Evolutionary conservation across 805 yeast genomes (phyloP).

Genomic region (Blastobotrys terrestris): DNA sequence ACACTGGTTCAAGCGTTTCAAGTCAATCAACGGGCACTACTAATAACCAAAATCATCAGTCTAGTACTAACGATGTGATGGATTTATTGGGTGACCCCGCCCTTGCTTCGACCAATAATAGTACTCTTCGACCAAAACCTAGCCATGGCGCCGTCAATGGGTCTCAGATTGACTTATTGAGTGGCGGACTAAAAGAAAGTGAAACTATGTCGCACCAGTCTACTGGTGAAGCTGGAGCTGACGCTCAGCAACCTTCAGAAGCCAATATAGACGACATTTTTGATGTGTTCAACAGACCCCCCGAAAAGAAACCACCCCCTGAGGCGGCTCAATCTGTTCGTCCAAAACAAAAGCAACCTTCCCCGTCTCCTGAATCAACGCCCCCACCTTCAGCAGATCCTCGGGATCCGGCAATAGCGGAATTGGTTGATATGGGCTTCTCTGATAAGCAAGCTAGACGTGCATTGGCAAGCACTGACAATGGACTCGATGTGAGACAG

Average conservation of each 20-base stretch:
- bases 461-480: constrained; percentile 48
- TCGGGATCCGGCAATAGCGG: constrained; percentile 45
- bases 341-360: background rate
- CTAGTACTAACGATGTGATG: background rate
- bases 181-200: constrained; percentile 14
- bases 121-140: background rate
- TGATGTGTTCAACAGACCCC: constrained; percentile 21
- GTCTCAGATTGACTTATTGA: background rate
- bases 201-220: constrained; percentile 4
- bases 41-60: background rate
- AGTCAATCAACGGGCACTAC: background rate
- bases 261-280: constrained; percentile 20
- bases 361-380: background rate
- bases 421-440: constrained; percentile 76
- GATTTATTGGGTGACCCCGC: background rate
- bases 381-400: constrained; percentile 12
- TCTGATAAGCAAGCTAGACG: constrained; percentile 49
- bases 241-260: constrained; percentile 2
- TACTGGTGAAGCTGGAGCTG: background rate
- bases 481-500: constrained; percentile 52
- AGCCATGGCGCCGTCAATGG: background rate
- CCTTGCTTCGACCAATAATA: background rate
- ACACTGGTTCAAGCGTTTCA: constrained; percentile 2
- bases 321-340: background rate
- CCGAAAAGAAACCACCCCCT: constrained; percentile 5